These are phyloP conservation scores for Epichloe baconii DNA, from an alignment of 2,329 filamentous ascomycete genomes.

Conservation along the genomic window DNA sequence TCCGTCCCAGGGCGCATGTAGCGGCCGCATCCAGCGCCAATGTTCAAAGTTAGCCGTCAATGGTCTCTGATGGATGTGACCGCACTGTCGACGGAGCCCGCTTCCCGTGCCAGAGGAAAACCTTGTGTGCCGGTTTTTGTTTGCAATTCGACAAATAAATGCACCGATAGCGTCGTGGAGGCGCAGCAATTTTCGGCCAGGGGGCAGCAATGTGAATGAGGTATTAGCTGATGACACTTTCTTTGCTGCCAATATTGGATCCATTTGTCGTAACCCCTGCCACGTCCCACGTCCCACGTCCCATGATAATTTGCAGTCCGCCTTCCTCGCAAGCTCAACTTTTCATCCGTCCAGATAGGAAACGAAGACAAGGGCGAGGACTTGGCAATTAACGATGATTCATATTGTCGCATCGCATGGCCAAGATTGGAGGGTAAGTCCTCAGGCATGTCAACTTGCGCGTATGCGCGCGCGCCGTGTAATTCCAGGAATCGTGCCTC, in stretches of 20 bases:
- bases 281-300: neutral
- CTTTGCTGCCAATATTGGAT: neutral
- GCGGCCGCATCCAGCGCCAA: neutral
- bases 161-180: neutral
- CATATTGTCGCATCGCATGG: neutral
- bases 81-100: neutral
- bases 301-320: neutral
- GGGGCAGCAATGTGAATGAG: neutral
- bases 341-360: neutral
- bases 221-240: neutral
- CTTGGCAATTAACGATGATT: neutral
- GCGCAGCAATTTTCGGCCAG: neutral
- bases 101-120: neutral
- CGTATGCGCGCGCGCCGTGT: neutral
- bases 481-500: neutral
- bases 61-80: neutral
- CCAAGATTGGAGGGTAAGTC: neutral
- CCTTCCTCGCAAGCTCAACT: neutral
- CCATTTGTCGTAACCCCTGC: constrained; percentile 1
- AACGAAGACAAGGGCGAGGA: neutral
- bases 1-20: neutral
- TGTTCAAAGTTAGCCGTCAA: neutral
- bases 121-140: neutral
- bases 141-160: neutral
- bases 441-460: neutral